Evolutionary conservation across 2,329 filamentous ascomycete genomes (phyloP).

Genomic region (Bimuria novae-zelandiae): DNA sequence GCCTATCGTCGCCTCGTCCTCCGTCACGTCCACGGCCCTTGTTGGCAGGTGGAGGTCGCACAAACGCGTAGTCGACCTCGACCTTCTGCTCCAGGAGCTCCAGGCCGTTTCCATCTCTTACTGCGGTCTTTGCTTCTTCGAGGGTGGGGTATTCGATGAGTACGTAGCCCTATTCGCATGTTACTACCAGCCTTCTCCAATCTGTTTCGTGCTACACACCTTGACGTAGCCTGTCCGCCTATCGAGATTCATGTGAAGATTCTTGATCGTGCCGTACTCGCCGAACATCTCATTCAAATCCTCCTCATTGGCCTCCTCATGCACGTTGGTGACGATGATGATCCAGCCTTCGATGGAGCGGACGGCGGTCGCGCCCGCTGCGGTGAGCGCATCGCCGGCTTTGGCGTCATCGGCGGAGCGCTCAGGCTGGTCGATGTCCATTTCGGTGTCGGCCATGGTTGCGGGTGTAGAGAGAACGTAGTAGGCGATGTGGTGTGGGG

Average conservation of each 20-base stretch:
- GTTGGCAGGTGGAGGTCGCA: constrained; percentile 68
- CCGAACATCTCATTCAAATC: constrained; percentile 80
- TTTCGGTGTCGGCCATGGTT: constrained; percentile 53
- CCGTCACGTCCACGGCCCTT: constrained; percentile 48
- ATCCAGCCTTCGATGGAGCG: constrained; percentile 92
- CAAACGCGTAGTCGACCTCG: constrained; percentile 82
- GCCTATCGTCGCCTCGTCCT: constrained; percentile 39
- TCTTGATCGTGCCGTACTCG: constrained; percentile 86
- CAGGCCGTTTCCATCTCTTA: constrained; percentile 75
- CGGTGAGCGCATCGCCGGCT: constrained; percentile 71
- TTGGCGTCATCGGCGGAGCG: constrained; percentile 51
- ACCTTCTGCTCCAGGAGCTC: constrained; percentile 83
- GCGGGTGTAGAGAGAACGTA: not conserved
- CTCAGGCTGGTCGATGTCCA: constrained; percentile 52
- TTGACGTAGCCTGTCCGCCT: constrained; percentile 85
- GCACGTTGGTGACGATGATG: constrained; percentile 82
- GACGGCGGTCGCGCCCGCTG: constrained; percentile 75
- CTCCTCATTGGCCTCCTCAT: constrained; percentile 86
- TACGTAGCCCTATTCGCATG: constrained; percentile 69
- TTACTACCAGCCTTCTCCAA: constrained; percentile 10
- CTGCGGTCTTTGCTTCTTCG: constrained; percentile 78
- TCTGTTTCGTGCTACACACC: constrained; percentile 52
- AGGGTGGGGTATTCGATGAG: constrained; percentile 83
- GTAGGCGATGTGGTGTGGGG: constrained; percentile 5
- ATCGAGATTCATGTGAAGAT: constrained; percentile 82